Evolutionary conservation across 164 flowering plant genomes (phyloP).

Genomic region (Annona squamosa): DNA sequence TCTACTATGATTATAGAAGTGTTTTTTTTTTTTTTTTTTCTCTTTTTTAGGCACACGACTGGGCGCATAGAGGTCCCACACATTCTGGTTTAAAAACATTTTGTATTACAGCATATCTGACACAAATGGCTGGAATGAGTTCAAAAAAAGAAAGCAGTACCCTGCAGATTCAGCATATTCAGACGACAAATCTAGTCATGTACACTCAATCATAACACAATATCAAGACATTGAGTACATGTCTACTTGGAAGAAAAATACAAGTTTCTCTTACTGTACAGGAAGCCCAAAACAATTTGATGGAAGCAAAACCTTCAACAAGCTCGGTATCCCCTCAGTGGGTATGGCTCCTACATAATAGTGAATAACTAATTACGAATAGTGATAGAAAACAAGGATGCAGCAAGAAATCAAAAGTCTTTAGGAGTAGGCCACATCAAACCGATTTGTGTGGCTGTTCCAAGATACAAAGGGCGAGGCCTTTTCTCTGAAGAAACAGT

Average conservation of each 20-base stretch:
- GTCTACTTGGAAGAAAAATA: not conserved
- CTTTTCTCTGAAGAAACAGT: conserved; percentile 67
- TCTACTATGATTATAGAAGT: no score
- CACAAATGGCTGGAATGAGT: no score
- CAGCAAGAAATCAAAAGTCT: not conserved
- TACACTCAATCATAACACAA: not conserved
- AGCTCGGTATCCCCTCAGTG: conserved; percentile 94
- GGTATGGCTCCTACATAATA: conserved; percentile 69
- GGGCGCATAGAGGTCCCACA: no score
- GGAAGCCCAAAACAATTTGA: conserved; percentile 80
- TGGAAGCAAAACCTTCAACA: conserved; percentile 85
- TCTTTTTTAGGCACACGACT: no score
- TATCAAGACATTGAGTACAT: not conserved
- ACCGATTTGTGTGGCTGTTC: conserved; percentile 98
- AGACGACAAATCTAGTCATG: no score
- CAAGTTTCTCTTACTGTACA: conserved; percentile 49
- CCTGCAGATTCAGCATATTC: no score
- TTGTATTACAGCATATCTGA: no score
- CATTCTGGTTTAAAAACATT: no score
- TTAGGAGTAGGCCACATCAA: not conserved
- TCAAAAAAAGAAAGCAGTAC: no score
- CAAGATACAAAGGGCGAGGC: conserved; percentile 84
- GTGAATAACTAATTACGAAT: conserved; percentile 1
- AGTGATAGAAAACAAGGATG: conserved; percentile 1
- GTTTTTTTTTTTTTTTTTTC: no score